phyloP scores from a whole-genome alignment of 208 protist species.

The Acanthamoeba sp. region DNA sequence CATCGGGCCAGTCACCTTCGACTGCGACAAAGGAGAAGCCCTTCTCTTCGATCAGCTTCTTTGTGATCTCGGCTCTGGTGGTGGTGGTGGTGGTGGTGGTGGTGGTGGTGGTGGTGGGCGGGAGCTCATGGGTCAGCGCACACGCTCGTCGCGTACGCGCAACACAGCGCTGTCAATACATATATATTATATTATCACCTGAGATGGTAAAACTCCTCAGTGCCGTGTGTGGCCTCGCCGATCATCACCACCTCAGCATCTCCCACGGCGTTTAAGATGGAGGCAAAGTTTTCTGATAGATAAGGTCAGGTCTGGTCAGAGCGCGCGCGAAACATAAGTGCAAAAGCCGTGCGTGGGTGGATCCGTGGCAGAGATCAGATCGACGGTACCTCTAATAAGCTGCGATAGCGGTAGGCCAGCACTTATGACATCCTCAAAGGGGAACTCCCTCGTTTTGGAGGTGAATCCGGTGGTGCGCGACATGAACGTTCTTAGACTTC shows the following conservation, averaged over 20 bases:
- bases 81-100: no score
- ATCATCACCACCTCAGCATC: constrained; percentile 76
- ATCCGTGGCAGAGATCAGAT: not conserved
- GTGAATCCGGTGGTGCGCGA: not conserved
- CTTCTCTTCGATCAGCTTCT: constrained; percentile 74
- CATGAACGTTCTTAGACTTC: not conserved
- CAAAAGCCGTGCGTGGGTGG: not conserved
- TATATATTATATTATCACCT: no score
- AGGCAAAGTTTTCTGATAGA: constrained; percentile 37
- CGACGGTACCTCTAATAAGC: not conserved
- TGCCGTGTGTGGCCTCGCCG: constrained; percentile 78
- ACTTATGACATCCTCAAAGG: constrained; percentile 10
- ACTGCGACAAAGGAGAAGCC: constrained; percentile 70
- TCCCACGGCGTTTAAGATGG: constrained; percentile 51
- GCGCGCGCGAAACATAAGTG: not conserved
- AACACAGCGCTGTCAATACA: no score
- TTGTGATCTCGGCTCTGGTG: constrained; percentile 50
- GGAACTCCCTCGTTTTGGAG: not conserved
- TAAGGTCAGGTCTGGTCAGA: not conserved
- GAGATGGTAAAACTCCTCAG: constrained; percentile 76
- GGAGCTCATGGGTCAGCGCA: no score
- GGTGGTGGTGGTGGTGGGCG: no score
- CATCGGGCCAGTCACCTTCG: constrained; percentile 76
- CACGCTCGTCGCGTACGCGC: no score
- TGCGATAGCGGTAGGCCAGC: not conserved